Base-by-base conservation (phyloP, 768 basidiomycete species). In the Kwoniella sp. region DNA sequence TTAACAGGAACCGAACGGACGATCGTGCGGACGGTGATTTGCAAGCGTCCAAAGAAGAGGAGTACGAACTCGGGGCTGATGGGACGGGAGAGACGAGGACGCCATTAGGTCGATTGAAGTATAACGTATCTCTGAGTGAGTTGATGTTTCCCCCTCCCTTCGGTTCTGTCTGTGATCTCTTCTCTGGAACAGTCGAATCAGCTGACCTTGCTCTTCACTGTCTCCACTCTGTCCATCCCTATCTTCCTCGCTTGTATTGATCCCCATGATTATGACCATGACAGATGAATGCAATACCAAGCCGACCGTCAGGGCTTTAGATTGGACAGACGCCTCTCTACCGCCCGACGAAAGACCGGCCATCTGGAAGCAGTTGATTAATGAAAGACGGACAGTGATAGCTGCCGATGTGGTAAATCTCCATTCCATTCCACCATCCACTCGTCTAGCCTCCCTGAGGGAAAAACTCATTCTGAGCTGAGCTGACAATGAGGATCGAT, bases 321-420 rank as follows among this genome's bases (percentile, higher is more conserved):
- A 77, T 51, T 77, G 76, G 76, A 66, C 62, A 30, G 73, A 75
- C 40, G 68, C 70, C 12, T 36, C 48, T 15, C 27, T 37, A 26
- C 56, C 53, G 1, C 44, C 26, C 17, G 21, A 19, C 0, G 55
- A 64, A 3, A 53, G 68, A 55, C 66, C 73, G 2, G 49, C 7
- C 1, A 68, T 64, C 44, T 72, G 70, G 71, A 29, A 3, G 37
- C 40, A 67, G 4, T 25, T 73, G 37, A 21, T 19, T 3, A 9
- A 17, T 21, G 30, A 64, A 36, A 53, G 63, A 21, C 51, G 70
- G 58, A 69, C 67, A 1, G 60, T 77, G 3, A 56, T 79, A 15
- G 78, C 75, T 27, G 76, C 78, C 15, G 78, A 79, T 52, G 77
- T 79, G 33, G 78, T 79, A 27, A 54, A 76, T 73, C 21, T 1